Conservation (phyloP, 2,329 filamentous ascomycete genomes). For the Orbilia brochopaga region DNA sequence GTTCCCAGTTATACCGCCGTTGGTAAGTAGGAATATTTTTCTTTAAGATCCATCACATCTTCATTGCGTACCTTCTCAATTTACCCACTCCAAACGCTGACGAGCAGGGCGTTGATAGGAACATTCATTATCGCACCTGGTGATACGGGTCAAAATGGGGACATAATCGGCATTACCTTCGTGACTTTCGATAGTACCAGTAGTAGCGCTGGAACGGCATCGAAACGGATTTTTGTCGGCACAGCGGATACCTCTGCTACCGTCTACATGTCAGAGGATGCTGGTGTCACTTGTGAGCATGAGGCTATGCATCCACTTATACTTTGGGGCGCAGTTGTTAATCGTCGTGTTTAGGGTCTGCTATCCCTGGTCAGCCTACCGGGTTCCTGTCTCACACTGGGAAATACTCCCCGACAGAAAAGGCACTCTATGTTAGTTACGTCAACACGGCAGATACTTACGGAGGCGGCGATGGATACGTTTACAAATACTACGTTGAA, state of each 20-base stretch:
- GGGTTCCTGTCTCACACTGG: slow-evolving; percentile 65
- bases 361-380: slow-evolving; percentile 62
- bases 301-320: neutral
- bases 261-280: slow-evolving; percentile 65
- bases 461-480: slow-evolving; percentile 64
- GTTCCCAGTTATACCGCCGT: slow-evolving; percentile 63
- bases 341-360: slow-evolving; percentile 55
- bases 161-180: slow-evolving; percentile 63
- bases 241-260: slow-evolving; percentile 64
- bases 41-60: too few species aligned
- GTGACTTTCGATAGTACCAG: slow-evolving; percentile 66
- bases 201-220: slow-evolving; percentile 60
- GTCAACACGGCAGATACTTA: slow-evolving; percentile 66
- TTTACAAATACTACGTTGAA: slow-evolving; percentile 65
- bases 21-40: slow-evolving; percentile 9
- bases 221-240: slow-evolving; percentile 66
- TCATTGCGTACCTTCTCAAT: neutral
- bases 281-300: slow-evolving; percentile 62
- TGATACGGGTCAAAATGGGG: slow-evolving; percentile 61
- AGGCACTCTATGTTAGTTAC: slow-evolving; percentile 65
- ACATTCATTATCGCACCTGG: slow-evolving; percentile 61
- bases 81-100: neutral
- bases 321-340: neutral
- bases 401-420: slow-evolving; percentile 63
- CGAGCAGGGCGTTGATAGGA: slow-evolving; percentile 55